A percentile compares a stretch with the other conserved stretches of the same genome.
These are phyloP conservation scores for Lentinula boryana DNA, from an alignment of 768 basidiomycete species.

Conservation along the genomic window DNA sequence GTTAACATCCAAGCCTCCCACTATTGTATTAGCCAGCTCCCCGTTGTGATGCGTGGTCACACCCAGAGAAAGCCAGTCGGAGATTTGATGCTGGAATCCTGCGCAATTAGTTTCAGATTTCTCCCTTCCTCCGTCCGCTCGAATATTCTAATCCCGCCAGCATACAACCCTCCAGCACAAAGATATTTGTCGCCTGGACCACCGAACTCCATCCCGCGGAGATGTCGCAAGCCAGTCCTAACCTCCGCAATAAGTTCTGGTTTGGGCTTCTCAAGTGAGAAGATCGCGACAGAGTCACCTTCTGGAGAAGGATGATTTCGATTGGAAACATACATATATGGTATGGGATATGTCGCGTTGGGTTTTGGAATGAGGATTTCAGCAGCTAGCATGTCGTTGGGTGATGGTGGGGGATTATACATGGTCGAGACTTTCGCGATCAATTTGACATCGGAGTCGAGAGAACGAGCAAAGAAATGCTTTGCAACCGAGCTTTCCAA, in stretches of 20 bases:
- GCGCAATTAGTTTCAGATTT: constrained; percentile 47
- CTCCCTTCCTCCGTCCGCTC: constrained; percentile 58
- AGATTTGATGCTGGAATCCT: constrained; percentile 33
- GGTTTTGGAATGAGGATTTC: constrained; percentile 61
- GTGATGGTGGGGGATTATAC: constrained; percentile 34
- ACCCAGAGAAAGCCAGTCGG: constrained; percentile 58
- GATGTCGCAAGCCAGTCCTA: constrained; percentile 62
- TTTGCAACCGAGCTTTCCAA: constrained; percentile 52
- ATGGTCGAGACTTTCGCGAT: constrained; percentile 45
- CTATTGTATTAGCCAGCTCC: neutral
- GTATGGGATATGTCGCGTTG: constrained; percentile 42
- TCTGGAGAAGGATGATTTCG: constrained; percentile 63
- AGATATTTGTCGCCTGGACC: constrained; percentile 58
- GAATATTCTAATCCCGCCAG: constrained; percentile 67
- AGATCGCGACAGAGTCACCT: constrained; percentile 72
- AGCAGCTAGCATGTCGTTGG: constrained; percentile 54
- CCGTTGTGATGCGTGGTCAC: constrained; percentile 5
- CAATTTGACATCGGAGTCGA: constrained; percentile 33
- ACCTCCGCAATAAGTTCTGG: constrained; percentile 56
- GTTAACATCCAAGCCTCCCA: neutral
- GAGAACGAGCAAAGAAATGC: constrained; percentile 41
- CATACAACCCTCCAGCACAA: constrained; percentile 56
- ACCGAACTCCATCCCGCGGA: constrained; percentile 64
- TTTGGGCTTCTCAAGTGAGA: constrained; percentile 42
- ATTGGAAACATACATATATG: constrained; percentile 71